Conservation (phyloP, 2,329 filamentous ascomycete species). For the Spiromastix sp. region DNA sequence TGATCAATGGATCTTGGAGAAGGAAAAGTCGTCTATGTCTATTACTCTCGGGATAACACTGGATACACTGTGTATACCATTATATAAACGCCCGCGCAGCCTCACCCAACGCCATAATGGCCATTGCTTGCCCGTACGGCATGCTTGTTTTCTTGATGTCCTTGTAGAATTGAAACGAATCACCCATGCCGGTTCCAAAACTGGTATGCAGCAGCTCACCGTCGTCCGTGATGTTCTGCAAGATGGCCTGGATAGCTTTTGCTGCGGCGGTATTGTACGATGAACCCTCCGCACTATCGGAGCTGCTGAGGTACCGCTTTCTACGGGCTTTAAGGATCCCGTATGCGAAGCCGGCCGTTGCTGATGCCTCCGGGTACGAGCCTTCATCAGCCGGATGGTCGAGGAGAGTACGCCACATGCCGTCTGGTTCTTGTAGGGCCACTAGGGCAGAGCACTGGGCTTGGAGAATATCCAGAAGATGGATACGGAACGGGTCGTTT, state of each 20-base stretch:
- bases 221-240: slow-evolving; percentile 53
- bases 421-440: slow-evolving; percentile 48
- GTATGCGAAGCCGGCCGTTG: slow-evolving; percentile 71
- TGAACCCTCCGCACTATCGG: background rate
- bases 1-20: too few relatives aligned
- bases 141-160: slow-evolving; percentile 67
- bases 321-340: slow-evolving; percentile 65
- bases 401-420: slow-evolving; percentile 66
- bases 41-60: too few relatives aligned
- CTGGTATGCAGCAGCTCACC: slow-evolving; percentile 66
- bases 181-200: slow-evolving; percentile 71
- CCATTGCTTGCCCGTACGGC: slow-evolving; percentile 80
- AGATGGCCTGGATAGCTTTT: slow-evolving; percentile 55
- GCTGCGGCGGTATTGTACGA: slow-evolving; percentile 50
- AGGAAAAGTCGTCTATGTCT: too few relatives aligned
- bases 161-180: slow-evolving; percentile 63
- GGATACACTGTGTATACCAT: too few relatives aligned
- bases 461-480: slow-evolving; percentile 45
- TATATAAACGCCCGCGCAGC: slow-evolving; percentile 53
- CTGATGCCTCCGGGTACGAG: slow-evolving; percentile 66
- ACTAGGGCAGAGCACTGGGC: slow-evolving; percentile 59
- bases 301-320: slow-evolving; percentile 50
- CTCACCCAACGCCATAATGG: slow-evolving; percentile 70
- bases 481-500: slow-evolving; percentile 49
- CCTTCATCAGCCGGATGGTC: slow-evolving; percentile 56